These are phyloP conservation scores for Haplosporangium sp. DNA, from an alignment of 371 early-diverging fungal species.

Conservation along the genomic window DNA sequence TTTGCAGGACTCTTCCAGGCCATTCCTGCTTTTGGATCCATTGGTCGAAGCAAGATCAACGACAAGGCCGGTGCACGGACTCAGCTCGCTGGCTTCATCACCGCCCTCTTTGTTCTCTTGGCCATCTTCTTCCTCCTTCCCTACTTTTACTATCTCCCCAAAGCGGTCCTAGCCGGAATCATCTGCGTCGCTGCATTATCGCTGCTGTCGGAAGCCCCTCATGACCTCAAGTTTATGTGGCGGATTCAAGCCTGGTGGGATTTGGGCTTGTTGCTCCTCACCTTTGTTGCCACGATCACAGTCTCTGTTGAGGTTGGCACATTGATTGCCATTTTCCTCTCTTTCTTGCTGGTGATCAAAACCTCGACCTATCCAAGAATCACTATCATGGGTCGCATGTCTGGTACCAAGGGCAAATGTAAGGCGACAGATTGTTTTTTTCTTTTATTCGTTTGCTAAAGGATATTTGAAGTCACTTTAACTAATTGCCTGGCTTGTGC, in stretches of 20 bases:
- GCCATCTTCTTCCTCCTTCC: slow-evolving; percentile 85
- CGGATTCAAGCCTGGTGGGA: slow-evolving; percentile 90
- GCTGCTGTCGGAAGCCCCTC: slow-evolving; percentile 81
- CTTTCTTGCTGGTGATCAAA: slow-evolving; percentile 89
- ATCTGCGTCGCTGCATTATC: slow-evolving; percentile 88
- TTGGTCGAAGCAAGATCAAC: slow-evolving; percentile 90
- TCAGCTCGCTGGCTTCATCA: slow-evolving; percentile 88
- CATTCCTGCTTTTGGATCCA: slow-evolving; percentile 91
- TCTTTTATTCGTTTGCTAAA: no score
- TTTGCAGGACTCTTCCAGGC: slow-evolving; percentile 84
- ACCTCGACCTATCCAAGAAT: slow-evolving; percentile 89
- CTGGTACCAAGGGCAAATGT: slow-evolving; percentile 50
- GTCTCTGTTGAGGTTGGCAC: slow-evolving; percentile 93
- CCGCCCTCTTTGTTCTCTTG: slow-evolving; percentile 78
- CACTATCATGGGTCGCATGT: slow-evolving; percentile 72
- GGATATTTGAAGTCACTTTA: no score
- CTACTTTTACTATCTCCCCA: slow-evolving; percentile 87
- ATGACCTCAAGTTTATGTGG: slow-evolving; percentile 86
- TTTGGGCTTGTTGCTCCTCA: slow-evolving; percentile 79
- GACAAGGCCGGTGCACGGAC: slow-evolving; percentile 90
- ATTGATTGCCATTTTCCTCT: slow-evolving; percentile 84
- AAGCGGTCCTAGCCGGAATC: slow-evolving; percentile 85
- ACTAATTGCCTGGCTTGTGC: no score
- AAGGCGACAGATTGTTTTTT: slow-evolving; percentile 12
- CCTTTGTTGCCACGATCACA: slow-evolving; percentile 84